A percentile compares a stretch with the other conserved stretches of the same genome.
Conservation (phyloP, 2,329 filamentous ascomycete genomes). For the Cryphonectria carpinicola region DNA sequence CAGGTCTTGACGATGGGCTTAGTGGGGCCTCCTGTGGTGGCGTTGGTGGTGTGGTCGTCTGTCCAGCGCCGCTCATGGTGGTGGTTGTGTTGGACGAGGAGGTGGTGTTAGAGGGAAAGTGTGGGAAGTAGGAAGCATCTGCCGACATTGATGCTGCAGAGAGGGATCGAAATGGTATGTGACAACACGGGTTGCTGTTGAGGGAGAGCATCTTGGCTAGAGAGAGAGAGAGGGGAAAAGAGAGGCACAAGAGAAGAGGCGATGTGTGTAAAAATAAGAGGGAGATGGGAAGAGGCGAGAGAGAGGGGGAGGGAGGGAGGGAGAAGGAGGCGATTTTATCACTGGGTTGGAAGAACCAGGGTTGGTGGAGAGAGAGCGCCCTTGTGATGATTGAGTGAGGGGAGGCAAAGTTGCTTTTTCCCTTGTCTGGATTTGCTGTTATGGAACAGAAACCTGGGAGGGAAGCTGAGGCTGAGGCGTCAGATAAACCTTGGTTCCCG, state of each 20-base stretch:
- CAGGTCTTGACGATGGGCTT: slow-evolving; percentile 21
- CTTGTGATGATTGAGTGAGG: background rate
- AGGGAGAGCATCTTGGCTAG: slow-evolving; percentile 23
- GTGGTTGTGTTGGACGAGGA: background rate
- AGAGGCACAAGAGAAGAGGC: background rate
- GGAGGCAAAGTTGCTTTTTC: slow-evolving; percentile 9
- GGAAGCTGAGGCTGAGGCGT: slow-evolving; percentile 18
- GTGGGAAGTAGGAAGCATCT: slow-evolving; percentile 10
- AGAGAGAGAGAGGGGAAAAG: background rate
- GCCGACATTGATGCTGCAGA: slow-evolving; percentile 10
- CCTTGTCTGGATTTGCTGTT: slow-evolving; percentile 3
- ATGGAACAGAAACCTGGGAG: slow-evolving; percentile 1
- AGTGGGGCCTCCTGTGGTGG: slow-evolving; percentile 22
- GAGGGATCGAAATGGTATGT: slow-evolving; percentile 22
- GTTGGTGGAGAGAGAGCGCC: slow-evolving; percentile 1
- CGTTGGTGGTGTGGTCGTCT: slow-evolving; percentile 13
- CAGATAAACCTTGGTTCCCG: slow-evolving; percentile 19
- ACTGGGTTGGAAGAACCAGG: background rate
- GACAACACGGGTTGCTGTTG: slow-evolving; percentile 22
- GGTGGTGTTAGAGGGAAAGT: background rate
- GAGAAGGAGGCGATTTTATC: slow-evolving; percentile 2
- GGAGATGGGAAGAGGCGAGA: background rate
- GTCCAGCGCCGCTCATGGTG: slow-evolving; percentile 21
- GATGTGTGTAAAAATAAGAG: background rate
- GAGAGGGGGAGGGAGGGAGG: background rate